phyloP scores from a whole-genome alignment of 345 rosid species.

The Alliaria petiolata region DNA sequence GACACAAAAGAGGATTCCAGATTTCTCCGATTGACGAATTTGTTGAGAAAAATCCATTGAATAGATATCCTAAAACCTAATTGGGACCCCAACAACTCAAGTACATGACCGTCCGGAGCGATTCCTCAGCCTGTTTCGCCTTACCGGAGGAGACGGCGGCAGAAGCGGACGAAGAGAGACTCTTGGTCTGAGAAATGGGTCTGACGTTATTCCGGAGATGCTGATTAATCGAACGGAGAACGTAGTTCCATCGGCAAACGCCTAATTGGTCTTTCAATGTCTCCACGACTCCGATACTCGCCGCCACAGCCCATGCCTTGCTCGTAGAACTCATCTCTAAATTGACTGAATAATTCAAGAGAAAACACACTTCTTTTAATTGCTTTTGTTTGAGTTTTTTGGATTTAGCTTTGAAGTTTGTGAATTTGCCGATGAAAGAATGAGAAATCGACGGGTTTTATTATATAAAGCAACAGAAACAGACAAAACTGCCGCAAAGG shows the following conservation, averaged over 20 bases:
- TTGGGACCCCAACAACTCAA: slow-evolving; percentile 65
- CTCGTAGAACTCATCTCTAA: slow-evolving; percentile 37
- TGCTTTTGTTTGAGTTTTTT: not conserved
- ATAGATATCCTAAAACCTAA: not conserved
- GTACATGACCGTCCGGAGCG: slow-evolving; percentile 50
- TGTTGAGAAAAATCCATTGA: not conserved
- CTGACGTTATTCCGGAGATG: slow-evolving; percentile 37
- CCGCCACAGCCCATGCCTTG: slow-evolving; percentile 47
- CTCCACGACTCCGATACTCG: slow-evolving; percentile 52
- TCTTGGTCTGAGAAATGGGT: slow-evolving; percentile 41
- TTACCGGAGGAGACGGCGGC: slow-evolving; percentile 9
- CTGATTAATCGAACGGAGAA: slow-evolving; percentile 35
- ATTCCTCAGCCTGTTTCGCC: slow-evolving; percentile 36
- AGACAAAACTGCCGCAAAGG: slow-evolving; percentile 6
- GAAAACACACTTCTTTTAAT: not conserved
- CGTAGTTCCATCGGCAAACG: slow-evolving; percentile 49
- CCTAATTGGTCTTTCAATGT: slow-evolving; percentile 55
- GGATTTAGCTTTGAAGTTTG: not conserved
- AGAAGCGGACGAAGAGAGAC: slow-evolving; percentile 31
- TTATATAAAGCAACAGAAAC: not conserved
- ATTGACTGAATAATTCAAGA: not conserved
- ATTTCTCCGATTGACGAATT: not conserved
- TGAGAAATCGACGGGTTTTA: not conserved
- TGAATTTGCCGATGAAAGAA: not conserved
- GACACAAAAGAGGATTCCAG: not conserved